phyloP scores from a whole-genome alignment of 495 filamentous ascomycete genomes.

The Hypoxylon fuscum region DNA sequence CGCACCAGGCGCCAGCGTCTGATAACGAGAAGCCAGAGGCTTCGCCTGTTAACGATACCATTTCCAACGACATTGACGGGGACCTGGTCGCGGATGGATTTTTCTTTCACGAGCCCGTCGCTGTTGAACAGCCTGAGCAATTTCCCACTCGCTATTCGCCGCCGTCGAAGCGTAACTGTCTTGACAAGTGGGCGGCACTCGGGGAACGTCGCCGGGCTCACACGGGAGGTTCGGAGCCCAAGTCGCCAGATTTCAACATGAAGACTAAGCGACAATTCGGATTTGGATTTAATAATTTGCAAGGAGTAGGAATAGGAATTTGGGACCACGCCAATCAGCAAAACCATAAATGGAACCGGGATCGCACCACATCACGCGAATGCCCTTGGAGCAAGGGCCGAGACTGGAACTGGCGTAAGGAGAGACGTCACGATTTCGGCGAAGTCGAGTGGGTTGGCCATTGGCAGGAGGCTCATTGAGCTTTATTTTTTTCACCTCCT shows the following conservation, averaged over 20 bases:
- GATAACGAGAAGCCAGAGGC: conserved; percentile 50
- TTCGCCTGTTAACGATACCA: conserved; percentile 51
- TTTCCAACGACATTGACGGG: conserved; percentile 59
- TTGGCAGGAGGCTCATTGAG: conserved; percentile 70
- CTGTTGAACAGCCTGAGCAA: conserved; percentile 46
- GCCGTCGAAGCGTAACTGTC: conserved; percentile 57
- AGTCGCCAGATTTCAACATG: conserved; percentile 51
- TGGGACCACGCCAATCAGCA: conserved; percentile 47
- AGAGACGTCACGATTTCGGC: conserved; percentile 71
- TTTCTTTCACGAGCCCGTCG: conserved; percentile 70
- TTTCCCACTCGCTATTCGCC: conserved; percentile 60
- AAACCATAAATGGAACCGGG: conserved; percentile 48
- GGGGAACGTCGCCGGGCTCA: conserved; percentile 80
- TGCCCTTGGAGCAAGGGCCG: conserved; percentile 57
- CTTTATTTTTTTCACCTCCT: conserved; percentile 27
- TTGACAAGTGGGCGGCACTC: conserved; percentile 89
- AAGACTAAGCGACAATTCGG: conserved; percentile 51
- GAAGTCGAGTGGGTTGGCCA: conserved; percentile 91
- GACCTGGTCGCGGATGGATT: conserved; percentile 71
- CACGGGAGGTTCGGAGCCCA: conserved; percentile 58
- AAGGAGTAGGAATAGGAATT: conserved; percentile 45
- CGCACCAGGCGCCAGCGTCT: conserved; percentile 55
- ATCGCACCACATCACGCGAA: conserved; percentile 54
- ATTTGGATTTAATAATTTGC: conserved; percentile 45
- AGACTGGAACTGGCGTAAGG: conserved; percentile 71